Conservation (phyloP, 306 rosid species). For the Mucuna pruriens region DNA sequence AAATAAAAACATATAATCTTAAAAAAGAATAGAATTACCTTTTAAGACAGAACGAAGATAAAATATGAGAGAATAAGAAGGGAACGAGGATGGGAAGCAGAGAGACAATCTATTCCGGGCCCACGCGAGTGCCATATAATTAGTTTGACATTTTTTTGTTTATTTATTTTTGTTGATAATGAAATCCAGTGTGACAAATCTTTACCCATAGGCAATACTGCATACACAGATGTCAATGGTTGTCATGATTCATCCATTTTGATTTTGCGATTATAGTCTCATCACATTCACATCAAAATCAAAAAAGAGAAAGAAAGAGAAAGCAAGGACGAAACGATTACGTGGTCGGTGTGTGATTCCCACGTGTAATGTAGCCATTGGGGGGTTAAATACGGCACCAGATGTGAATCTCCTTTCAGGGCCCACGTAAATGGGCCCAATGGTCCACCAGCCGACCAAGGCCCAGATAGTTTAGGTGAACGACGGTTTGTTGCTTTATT, state of each 20-base stretch:
- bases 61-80: no score
- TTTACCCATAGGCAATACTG: background rate
- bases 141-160: background rate
- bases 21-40: no score
- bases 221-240: slow-evolving; percentile 18
- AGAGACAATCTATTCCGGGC: no score
- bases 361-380: slow-evolving; percentile 28
- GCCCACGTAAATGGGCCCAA: slow-evolving; percentile 27
- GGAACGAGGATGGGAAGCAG: no score
- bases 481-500: slow-evolving; percentile 16
- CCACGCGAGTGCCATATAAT: no score
- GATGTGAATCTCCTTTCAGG: background rate
- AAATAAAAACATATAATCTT: no score
- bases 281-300: slow-evolving; percentile 38
- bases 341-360: slow-evolving; percentile 33
- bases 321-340: slow-evolving; percentile 10
- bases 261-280: background rate
- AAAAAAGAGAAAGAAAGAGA: slow-evolving; percentile 2
- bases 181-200: background rate
- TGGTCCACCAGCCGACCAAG: slow-evolving; percentile 43
- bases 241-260: slow-evolving; percentile 13
- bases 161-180: background rate
- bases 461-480: background rate
- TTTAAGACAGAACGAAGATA: no score
- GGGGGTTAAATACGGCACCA: background rate